These are phyloP conservation scores for Hanseniaspora mollemarum DNA, from an alignment of 805 yeast species.

Conservation along the genomic window DNA sequence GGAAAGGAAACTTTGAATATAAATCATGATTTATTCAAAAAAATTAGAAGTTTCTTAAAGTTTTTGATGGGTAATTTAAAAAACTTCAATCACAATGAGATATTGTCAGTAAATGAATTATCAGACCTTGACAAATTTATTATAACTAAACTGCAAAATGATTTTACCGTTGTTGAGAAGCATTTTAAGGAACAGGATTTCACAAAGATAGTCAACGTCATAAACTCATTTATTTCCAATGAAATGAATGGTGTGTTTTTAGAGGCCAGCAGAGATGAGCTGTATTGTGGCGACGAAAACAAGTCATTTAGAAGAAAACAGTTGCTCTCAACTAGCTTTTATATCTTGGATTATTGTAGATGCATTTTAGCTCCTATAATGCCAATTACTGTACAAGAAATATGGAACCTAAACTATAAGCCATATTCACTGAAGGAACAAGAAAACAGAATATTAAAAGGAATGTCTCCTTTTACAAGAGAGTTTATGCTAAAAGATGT, in stretches of 20 bases:
- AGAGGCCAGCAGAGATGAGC: constrained; percentile 71
- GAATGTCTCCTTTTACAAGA: constrained; percentile 17
- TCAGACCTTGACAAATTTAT: constrained; percentile 50
- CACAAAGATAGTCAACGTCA: constrained; percentile 52
- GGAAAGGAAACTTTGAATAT: constrained; percentile 62
- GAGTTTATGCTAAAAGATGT: constrained; percentile 17
- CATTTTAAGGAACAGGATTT: constrained; percentile 53
- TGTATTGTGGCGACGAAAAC: constrained; percentile 52
- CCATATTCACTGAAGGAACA: constrained; percentile 16
- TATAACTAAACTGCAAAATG: constrained; percentile 37
- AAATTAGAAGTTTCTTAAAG: constrained; percentile 68
- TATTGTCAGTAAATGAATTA: constrained; percentile 34
- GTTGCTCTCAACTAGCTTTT: constrained; percentile 54
- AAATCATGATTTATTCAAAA: constrained; percentile 70
- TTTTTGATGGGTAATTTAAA: constrained; percentile 70
- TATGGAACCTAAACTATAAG: constrained; percentile 44
- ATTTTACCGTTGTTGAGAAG: constrained; percentile 26
- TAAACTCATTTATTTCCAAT: constrained; percentile 62
- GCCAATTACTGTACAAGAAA: constrained; percentile 80
- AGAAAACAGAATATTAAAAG: constrained; percentile 16
- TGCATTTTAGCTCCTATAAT: constrained; percentile 65
- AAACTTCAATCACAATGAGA: constrained; percentile 29
- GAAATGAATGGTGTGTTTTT: constrained; percentile 75
- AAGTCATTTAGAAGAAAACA: constrained; percentile 23
- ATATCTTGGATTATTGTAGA: constrained; percentile 50